Evolutionary conservation across 1,284 basidiomycete genomes (phyloP).

Genomic region (Amylostereum areolatum): DNA sequence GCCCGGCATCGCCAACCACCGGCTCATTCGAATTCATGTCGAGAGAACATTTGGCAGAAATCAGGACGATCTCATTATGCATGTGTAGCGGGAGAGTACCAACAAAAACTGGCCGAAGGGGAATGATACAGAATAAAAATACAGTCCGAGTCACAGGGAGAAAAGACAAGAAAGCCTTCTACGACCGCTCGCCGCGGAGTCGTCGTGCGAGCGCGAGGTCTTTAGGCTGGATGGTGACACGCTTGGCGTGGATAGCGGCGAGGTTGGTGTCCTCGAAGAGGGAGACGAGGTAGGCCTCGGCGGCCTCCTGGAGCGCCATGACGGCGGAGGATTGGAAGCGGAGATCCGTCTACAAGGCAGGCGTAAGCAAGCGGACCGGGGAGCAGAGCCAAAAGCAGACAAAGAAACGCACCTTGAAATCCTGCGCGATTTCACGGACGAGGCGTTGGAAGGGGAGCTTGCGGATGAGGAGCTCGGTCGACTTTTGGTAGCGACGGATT

Average conservation of each 20-base stretch:
- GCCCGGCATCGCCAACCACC: no score
- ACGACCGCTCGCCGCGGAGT: neutral
- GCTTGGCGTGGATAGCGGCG: slow-evolving; percentile 1
- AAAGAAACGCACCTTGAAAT: slow-evolving; percentile 74
- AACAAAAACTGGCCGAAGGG: no score
- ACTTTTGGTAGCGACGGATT: no score
- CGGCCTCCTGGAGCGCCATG: slow-evolving; percentile 1
- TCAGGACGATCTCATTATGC: no score
- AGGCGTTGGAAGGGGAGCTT: slow-evolving; percentile 96
- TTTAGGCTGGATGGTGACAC: slow-evolving; percentile 1
- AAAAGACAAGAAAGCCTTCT: neutral
- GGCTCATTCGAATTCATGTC: no score
- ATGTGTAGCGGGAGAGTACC: no score
- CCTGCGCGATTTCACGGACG: slow-evolving; percentile 94
- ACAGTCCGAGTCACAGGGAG: neutral
- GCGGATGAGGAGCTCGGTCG: no score
- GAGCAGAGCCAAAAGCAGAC: no score
- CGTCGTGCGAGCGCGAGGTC: neutral
- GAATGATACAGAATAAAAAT: neutral
- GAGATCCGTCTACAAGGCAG: neutral
- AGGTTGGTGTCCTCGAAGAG: slow-evolving; percentile 2
- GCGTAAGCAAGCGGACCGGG: no score
- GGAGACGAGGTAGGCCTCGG: slow-evolving; percentile 1
- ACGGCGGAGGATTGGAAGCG: slow-evolving; percentile 1
- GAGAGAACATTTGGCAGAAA: no score